phyloP scores from a whole-genome alignment of 192 early-diverging fungal genomes.

The Coemansia asiatica region DNA sequence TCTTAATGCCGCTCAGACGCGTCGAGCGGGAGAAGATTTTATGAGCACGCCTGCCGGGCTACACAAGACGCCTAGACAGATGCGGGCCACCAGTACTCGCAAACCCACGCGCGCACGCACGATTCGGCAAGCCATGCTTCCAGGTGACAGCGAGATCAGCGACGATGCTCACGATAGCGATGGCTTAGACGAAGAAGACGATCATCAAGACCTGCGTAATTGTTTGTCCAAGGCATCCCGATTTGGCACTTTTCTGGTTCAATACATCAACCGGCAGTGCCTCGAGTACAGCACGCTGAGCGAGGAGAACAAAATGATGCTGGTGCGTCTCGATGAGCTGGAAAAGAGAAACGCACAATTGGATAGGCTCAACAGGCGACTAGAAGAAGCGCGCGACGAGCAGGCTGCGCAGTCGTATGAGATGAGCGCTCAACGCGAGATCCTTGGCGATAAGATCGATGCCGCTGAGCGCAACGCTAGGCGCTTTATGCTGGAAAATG shows the following conservation, averaged over 20 bases:
- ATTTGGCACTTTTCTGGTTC: slow-evolving; percentile 51
- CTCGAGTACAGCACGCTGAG: slow-evolving; percentile 33
- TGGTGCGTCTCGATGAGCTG: slow-evolving; percentile 27
- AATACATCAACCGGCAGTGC: slow-evolving; percentile 49
- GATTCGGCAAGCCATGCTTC: slow-evolving; percentile 21
- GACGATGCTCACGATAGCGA: slow-evolving; percentile 26
- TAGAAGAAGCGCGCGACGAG: slow-evolving; percentile 43
- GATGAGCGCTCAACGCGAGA: slow-evolving; percentile 24
- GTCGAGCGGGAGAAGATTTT: slow-evolving; percentile 45
- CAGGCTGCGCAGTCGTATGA: slow-evolving; percentile 38
- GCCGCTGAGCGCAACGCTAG: slow-evolving; percentile 20
- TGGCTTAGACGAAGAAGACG: slow-evolving; percentile 23
- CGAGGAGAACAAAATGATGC: slow-evolving; percentile 30
- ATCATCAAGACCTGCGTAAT: slow-evolving; percentile 38
- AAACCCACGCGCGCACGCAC: slow-evolving; percentile 30
- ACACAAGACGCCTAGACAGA: slow-evolving; percentile 20
- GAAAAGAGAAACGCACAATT: slow-evolving; percentile 20
- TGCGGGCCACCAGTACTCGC: slow-evolving; percentile 37
- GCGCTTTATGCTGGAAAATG: slow-evolving; percentile 55
- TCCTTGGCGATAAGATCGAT: slow-evolving; percentile 28
- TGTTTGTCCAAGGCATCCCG: slow-evolving; percentile 40
- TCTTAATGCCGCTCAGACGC: slow-evolving; percentile 34
- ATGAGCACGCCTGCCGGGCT: slow-evolving; percentile 46
- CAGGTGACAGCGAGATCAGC: slow-evolving; percentile 40
- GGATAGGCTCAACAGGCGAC: slow-evolving; percentile 29